These are phyloP conservation scores for Fermentozyma sake DNA, from an alignment of 1,139 yeast genomes.

Conservation along the genomic window DNA sequence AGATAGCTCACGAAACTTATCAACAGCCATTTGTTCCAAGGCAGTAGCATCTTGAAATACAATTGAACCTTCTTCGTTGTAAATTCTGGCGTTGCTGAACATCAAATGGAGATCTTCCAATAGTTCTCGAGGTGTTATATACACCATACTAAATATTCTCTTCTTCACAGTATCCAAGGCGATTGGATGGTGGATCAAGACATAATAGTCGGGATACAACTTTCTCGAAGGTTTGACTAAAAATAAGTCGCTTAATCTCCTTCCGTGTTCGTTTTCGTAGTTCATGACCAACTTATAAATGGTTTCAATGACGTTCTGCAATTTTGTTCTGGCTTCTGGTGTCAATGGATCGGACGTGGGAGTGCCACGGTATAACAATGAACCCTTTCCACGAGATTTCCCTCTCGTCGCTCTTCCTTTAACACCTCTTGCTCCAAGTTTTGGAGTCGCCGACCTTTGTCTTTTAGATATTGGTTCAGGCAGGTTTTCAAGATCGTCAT, in stretches of 20 bases:
- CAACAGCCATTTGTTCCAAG: conserved; percentile 49
- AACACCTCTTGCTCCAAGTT: conserved; percentile 11
- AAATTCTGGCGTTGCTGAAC: conserved; percentile 79
- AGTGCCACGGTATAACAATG: conserved; percentile 30
- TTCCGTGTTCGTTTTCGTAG: conserved; percentile 40
- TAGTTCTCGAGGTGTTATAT: conserved; percentile 55
- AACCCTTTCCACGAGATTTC: conserved; percentile 16
- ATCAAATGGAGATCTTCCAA: conserved; percentile 70
- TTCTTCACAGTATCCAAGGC: conserved; percentile 68
- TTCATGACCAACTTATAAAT: conserved; percentile 44
- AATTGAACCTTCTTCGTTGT: conserved; percentile 84
- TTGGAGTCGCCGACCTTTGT: conserved; percentile 22
- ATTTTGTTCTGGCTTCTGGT: conserved; percentile 36
- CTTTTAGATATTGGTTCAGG: conserved; percentile 9
- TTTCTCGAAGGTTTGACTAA: conserved; percentile 65
- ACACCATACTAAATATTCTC: conserved; percentile 51
- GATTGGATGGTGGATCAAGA: conserved; percentile 73
- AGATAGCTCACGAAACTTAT: conserved; percentile 27
- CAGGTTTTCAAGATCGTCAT: conserved; percentile 7
- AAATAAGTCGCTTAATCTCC: conserved; percentile 56
- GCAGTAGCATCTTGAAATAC: conserved; percentile 74
- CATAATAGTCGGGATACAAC: conserved; percentile 83
- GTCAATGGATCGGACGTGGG: conserved; percentile 38
- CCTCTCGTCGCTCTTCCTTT: conserved; percentile 22
- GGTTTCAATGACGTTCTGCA: conserved; percentile 38